Evolutionary conservation across 345 rosid species (phyloP).

Genomic region (Populus davidiana): DNA sequence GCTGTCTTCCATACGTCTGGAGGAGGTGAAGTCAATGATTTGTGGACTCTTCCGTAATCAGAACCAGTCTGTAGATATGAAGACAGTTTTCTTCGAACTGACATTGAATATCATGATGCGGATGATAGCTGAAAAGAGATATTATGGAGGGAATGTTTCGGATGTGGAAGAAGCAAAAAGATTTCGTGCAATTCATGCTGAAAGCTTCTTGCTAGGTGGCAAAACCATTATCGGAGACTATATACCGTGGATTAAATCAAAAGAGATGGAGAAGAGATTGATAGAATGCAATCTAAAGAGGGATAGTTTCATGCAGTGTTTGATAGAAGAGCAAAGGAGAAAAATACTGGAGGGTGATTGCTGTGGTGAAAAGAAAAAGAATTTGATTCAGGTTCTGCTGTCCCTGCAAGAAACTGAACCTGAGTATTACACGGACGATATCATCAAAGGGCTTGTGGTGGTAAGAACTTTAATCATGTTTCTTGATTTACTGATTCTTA

Average conservation of each 20-base stretch:
- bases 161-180: conserved; percentile 16
- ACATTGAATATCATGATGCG: conserved; percentile 41
- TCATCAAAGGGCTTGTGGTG: conserved; percentile 42
- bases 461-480: conserved; percentile 23
- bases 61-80: background rate
- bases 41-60: conserved; percentile 10
- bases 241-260: conserved; percentile 24
- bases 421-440: conserved; percentile 42
- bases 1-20: conserved; percentile 10
- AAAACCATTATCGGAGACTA: conserved; percentile 18
- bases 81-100: conserved; percentile 34
- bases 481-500: no score
- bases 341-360: background rate
- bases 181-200: conserved; percentile 17
- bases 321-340: conserved; percentile 43
- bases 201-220: conserved; percentile 21
- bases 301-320: conserved; percentile 45
- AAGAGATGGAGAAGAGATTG: conserved; percentile 11
- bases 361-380: conserved; percentile 12
- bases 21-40: conserved; percentile 26
- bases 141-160: conserved; percentile 10
- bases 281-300: conserved; percentile 25
- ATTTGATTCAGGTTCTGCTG: conserved; percentile 26
- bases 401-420: conserved; percentile 49
- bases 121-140: conserved; percentile 35